Conservation (phyloP, 1,284 basidiomycete genomes). For the Leccinum huronense region DNA sequence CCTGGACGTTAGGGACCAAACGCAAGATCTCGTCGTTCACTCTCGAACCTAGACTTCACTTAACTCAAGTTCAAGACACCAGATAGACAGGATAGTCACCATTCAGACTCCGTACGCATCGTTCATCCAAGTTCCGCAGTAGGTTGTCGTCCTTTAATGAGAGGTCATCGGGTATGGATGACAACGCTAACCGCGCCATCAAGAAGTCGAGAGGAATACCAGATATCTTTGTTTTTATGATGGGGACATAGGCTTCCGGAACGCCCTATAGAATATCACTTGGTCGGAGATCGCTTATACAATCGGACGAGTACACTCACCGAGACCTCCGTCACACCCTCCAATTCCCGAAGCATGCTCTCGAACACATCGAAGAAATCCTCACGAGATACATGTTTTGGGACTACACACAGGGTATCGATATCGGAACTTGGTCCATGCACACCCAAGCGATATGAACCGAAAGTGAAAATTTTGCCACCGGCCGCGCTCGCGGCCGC, state of each 20-base stretch:
- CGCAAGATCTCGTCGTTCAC: constrained; percentile 97
- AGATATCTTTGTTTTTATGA: constrained; percentile 89
- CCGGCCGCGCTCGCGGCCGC: constrained; percentile 83
- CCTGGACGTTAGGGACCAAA: constrained; percentile 91
- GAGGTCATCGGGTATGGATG: constrained; percentile 88
- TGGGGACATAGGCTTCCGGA: constrained; percentile 93
- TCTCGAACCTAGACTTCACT: constrained; percentile 70
- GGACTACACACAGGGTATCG: constrained; percentile 98
- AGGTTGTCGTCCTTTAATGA: constrained; percentile 90
- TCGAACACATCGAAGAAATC: constrained; percentile 96
- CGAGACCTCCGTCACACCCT: constrained; percentile 87
- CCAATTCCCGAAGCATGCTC: constrained; percentile 82
- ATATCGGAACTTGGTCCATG: constrained; percentile 97
- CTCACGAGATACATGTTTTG: constrained; percentile 91
- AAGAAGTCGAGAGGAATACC: constrained; percentile 95
- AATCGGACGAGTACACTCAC: constrained; percentile 49
- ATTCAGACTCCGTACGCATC: constrained; percentile 92
- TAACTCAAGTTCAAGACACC: constrained; percentile 10
- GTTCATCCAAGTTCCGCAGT: constrained; percentile 90
- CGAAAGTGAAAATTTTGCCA: constrained; percentile 99
- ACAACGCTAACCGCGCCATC: constrained; percentile 83
- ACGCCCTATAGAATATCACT: constrained; percentile 64
- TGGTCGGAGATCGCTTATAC: constrained; percentile 1
- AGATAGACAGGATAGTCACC: constrained; percentile 45
- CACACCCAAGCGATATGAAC: constrained; percentile 94